Evolutionary conservation across 2,329 filamentous ascomycete species (phyloP).

Genomic region (Penicillium sp.): DNA sequence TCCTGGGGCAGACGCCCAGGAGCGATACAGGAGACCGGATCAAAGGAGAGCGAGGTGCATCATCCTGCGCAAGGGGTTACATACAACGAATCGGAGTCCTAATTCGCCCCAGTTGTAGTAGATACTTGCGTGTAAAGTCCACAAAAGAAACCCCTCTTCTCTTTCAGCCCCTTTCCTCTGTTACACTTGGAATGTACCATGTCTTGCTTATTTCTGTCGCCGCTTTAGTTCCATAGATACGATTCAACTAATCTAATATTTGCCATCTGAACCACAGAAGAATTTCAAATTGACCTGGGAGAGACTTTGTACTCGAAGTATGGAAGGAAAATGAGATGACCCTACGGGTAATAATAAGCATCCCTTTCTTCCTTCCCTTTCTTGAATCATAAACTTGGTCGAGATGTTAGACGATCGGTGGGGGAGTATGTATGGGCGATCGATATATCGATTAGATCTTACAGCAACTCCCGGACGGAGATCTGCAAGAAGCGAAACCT

Average conservation of each 20-base stretch:
- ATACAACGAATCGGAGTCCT: conserved; percentile 9
- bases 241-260: background rate
- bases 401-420: background rate
- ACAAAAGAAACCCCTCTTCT: background rate
- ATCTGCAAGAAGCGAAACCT: conserved; percentile 3
- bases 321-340: too few relatives aligned
- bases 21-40: conserved; percentile 20
- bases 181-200: background rate
- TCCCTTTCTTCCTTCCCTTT: background rate
- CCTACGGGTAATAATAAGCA: too few relatives aligned
- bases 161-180: background rate
- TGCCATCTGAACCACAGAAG: too few relatives aligned
- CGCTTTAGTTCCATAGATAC: background rate
- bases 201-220: background rate
- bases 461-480: background rate
- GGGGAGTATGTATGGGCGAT: background rate
- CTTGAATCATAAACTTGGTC: background rate
- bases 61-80: conserved; percentile 25
- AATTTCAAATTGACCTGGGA: too few relatives aligned
- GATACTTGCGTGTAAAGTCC: background rate
- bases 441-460: conserved; percentile 1
- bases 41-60: conserved; percentile 14
- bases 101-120: background rate
- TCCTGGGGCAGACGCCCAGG: conserved; percentile 14
- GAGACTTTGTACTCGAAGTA: background rate